Evolutionary conservation across 2,329 filamentous ascomycete species (phyloP), one percentile per base, ranked within the genome.

Genomic region (Zymoseptoria pseudotritici): DNA sequence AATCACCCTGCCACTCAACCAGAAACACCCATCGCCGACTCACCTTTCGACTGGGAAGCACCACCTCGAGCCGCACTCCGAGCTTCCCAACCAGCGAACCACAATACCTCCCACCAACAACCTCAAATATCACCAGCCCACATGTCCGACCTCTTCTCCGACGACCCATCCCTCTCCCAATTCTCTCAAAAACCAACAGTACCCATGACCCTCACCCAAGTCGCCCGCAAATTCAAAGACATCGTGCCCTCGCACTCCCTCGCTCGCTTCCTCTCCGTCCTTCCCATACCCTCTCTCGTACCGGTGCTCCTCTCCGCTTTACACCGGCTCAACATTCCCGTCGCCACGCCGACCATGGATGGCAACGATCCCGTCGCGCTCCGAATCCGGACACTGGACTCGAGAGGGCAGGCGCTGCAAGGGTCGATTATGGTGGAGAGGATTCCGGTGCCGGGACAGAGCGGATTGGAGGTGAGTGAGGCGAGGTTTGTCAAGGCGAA

Each of bases 401-500:
- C 85, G 4, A 80, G 90, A 53, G 80, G 85, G 65, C 90, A 93
- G 77, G 81, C 80, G 51, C 71, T 95, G 60, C 86, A 87, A 69
- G 90, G 91, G 11, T 87, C 89, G 70, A 86, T 95, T 53, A 78
- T 90, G 11, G 79, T 94, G 6, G 88, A 93, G 70, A 83, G 78
- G 74, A 80, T 87, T 64, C 82, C 77, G 1, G 79, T 80, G 57
- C 78, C 78, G 9, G 77, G 66, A 4, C 61, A 61, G 3, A 54
- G 53, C 10, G 76, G 65, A 77, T 64, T 79, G 54, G 87, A 89
- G 62, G 75, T 93, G 31, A 81, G 92, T 22, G 92, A 97, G 73
- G 89, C 97, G 26, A 83, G 91, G 56, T 97, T 99, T 72, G 84
- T 95, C 66, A 99, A 99, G 77, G 83, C 90, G 57, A 97, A 96